phyloP scores from a whole-genome alignment of 2,329 filamentous ascomycete genomes.

The Ilyonectria robusta region DNA sequence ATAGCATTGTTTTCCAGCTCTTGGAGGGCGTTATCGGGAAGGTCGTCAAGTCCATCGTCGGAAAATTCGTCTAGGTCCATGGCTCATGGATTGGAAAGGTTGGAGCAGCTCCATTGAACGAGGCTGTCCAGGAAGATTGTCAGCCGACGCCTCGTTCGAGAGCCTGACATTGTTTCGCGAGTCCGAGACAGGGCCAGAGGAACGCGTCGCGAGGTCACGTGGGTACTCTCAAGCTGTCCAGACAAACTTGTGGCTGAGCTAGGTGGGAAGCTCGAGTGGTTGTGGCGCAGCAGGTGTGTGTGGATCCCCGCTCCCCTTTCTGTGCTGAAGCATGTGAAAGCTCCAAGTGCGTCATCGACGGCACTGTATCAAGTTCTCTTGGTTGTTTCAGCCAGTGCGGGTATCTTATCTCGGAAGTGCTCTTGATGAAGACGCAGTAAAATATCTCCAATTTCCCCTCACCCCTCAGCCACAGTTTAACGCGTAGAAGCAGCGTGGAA shows the following conservation, averaged over 20 bases:
- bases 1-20: slow-evolving; percentile 77
- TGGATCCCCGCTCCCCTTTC: slow-evolving; percentile 22
- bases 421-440: background rate
- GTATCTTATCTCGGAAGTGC: background rate
- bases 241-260: slow-evolving; percentile 29
- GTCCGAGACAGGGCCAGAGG: background rate
- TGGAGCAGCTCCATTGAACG: slow-evolving; percentile 43
- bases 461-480: background rate
- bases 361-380: background rate
- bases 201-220: slow-evolving; percentile 52
- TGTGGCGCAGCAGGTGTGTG: slow-evolving; percentile 28
- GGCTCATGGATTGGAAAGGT: slow-evolving; percentile 32
- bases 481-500: slow-evolving; percentile 1
- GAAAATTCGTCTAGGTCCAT: slow-evolving; percentile 71
- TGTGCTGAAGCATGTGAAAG: slow-evolving; percentile 44
- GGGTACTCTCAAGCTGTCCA: slow-evolving; percentile 7
- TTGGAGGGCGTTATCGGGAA: slow-evolving; percentile 70
- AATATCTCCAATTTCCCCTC: background rate
- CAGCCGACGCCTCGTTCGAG: slow-evolving; percentile 6
- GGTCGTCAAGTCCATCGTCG: slow-evolving; percentile 74
- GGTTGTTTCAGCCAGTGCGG: background rate
- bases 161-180: slow-evolving; percentile 28
- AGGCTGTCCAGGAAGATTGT: slow-evolving; percentile 14
- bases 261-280: too few species aligned
- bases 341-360: slow-evolving; percentile 43